Evolutionary conservation across 169 alveolate species (phyloP), one percentile per base, ranked within the genome.

Genomic region (Blepharisma undulans): DNA sequence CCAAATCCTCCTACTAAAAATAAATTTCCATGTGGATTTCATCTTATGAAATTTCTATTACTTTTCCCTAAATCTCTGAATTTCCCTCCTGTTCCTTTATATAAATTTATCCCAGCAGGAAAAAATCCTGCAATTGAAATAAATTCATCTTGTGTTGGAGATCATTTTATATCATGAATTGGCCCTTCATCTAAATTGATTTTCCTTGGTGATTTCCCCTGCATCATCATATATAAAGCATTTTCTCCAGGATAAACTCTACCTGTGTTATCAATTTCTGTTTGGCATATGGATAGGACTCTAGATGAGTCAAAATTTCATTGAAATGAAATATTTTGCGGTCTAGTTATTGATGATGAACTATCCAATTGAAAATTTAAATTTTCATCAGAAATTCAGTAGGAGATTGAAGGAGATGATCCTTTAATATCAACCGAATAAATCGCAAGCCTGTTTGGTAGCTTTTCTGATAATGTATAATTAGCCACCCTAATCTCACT

Each of bases 1-100:
- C 98, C 98, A 88, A 96, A 96, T n/a, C 98, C 98, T 34, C 94
- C 97, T 18, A 96, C 61, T 18, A 94, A 60, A 4, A 92, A 81
- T 27, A 94, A 82, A 76, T 91, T 80, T 7, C 93, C 84, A 48
- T 91, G 85, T 21, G 96, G 96, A 82, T 76, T 82, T 66, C 92
- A 87, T 60, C 92, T 89, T 74, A 94, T 90, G 1, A 95, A 82
- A 86, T 96, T 96, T 76, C 95, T 61, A 87, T 95, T 93, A 60
- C 90, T 72, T 84, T 92, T 89, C 14, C 95, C 96, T 59, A 95
- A 91, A 82, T 93, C 93, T 72, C 91, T 92, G n/a, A 30, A 34
- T 29, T 95, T 95, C 16, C 90, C 82, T 27, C 97, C 91, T n/a
- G 59, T 71, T 30, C 74, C 30, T 60, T 76, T 92, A 36, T 85